A percentile compares a stretch with the other conserved stretches of the same genome.
phyloP scores from a whole-genome alignment of 192 early-diverging fungal species.

The Coemansia sp. region DNA sequence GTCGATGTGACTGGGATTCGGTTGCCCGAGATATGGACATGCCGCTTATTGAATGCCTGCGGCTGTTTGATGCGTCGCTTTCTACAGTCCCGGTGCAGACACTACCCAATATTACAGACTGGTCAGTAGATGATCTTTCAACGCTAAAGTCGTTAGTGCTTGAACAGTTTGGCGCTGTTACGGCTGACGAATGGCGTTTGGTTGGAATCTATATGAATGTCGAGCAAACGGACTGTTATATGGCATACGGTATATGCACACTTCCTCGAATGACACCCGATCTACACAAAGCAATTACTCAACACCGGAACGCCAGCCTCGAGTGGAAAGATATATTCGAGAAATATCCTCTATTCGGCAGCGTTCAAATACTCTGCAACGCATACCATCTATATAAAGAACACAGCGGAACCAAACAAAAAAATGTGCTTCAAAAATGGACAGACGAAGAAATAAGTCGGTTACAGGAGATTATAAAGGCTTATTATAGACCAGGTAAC shows the following conservation, averaged over 20 bases:
- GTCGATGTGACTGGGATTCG: not conserved
- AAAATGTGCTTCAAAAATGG: not conserved
- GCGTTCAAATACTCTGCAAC: not conserved
- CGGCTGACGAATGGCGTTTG: not conserved
- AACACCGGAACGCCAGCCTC: not conserved
- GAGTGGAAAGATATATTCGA: not conserved
- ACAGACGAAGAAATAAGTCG: not conserved
- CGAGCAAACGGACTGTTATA: not conserved
- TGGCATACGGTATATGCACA: not conserved
- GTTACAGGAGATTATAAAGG: not conserved
- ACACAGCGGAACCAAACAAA: not conserved
- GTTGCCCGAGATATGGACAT: not conserved
- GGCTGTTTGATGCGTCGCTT: not conserved
- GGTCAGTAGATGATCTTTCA: not conserved
- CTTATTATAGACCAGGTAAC: not conserved
- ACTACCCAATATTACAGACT: not conserved
- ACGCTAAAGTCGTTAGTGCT: not conserved
- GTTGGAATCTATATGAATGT: constrained; percentile 4
- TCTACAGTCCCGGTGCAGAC: not conserved
- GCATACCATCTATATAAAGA: not conserved
- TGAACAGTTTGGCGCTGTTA: not conserved
- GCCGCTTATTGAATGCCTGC: not conserved
- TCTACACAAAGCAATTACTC: not conserved
- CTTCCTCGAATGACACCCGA: not conserved
- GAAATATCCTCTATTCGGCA: not conserved